Evolutionary conservation across 23 red algal genomes (phyloP).

Genomic region (Chondrus crispus): DNA sequence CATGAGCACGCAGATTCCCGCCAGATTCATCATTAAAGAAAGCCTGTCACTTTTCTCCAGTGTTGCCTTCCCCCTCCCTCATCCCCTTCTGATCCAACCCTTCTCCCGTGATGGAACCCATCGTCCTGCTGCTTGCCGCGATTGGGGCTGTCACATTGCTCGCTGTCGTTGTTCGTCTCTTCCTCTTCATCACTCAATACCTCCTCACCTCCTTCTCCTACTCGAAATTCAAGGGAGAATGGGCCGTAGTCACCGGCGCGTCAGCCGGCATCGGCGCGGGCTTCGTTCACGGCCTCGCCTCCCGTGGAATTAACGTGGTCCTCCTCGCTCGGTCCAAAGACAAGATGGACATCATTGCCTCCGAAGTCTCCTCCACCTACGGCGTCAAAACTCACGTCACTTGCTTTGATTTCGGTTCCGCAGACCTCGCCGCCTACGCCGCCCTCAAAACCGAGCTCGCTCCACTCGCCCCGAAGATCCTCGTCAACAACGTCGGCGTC

Average conservation of each 20-base stretch:
- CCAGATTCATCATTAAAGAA: no score
- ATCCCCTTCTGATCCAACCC: no score
- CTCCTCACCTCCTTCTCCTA: slow-evolving; percentile 11
- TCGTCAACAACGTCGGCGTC: slow-evolving; percentile 98
- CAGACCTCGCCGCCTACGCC: slow-evolving; percentile 40
- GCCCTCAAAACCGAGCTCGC: neutral
- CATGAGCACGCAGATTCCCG: no score
- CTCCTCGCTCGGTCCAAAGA: slow-evolving; percentile 83
- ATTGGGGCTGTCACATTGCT: slow-evolving; percentile 15
- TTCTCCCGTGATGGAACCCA: neutral
- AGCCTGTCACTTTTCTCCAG: no score
- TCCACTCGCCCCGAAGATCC: neutral
- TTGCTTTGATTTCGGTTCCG: slow-evolving; percentile 84
- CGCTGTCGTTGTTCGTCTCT: neutral
- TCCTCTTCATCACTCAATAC: slow-evolving; percentile 2
- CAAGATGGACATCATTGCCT: slow-evolving; percentile 54
- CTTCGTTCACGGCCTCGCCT: slow-evolving; percentile 69
- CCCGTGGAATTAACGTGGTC: slow-evolving; percentile 71
- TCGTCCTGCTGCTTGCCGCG: neutral
- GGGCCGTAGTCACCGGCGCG: slow-evolving; percentile 97
- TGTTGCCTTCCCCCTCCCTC: no score
- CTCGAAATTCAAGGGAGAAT: slow-evolving; percentile 47
- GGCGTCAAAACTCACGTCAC: slow-evolving; percentile 48
- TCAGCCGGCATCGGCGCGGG: slow-evolving; percentile 88
- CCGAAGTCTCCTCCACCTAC: neutral